These are phyloP conservation scores for Rhytidiadelphus loreus DNA, from an alignment of 225 moss, liverwort and hornwort species.

Conservation along the genomic window DNA sequence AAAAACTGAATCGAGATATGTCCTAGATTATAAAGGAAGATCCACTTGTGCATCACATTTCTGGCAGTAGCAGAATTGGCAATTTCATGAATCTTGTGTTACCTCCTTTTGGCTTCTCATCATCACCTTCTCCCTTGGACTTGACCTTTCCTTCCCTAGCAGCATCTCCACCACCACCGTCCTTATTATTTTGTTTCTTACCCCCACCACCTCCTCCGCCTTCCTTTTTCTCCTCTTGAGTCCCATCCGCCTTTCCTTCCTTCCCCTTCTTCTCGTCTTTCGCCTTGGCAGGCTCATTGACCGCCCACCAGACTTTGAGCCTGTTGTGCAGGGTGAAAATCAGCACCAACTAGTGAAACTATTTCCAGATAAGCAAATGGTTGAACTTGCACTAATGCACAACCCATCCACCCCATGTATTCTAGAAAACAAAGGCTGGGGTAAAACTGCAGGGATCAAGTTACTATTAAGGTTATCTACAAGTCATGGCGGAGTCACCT, in stretches of 20 bases:
- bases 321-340: neutral
- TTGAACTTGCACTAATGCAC: neutral
- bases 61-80: neutral
- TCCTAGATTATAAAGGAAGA: neutral
- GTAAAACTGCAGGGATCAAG: neutral
- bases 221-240: conserved; percentile 1
- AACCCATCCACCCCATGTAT: neutral
- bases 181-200: conserved; percentile 13
- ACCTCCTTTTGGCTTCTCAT: neutral
- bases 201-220: neutral
- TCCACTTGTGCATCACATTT: neutral
- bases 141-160: neutral
- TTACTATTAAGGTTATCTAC: neutral
- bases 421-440: no score
- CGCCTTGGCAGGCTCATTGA: neutral
- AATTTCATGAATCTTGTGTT: neutral
- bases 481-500: no score
- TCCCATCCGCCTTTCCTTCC: neutral
- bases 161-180: neutral
- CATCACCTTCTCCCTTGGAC: neutral
- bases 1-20: neutral
- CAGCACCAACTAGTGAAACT: neutral
- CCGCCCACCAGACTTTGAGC: conserved; percentile 34
- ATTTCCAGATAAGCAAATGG: neutral
- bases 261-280: conserved; percentile 21